Conservation (phyloP, 2,329 filamentous ascomycete genomes). For the Ophiostoma himal-ulmi region DNA sequence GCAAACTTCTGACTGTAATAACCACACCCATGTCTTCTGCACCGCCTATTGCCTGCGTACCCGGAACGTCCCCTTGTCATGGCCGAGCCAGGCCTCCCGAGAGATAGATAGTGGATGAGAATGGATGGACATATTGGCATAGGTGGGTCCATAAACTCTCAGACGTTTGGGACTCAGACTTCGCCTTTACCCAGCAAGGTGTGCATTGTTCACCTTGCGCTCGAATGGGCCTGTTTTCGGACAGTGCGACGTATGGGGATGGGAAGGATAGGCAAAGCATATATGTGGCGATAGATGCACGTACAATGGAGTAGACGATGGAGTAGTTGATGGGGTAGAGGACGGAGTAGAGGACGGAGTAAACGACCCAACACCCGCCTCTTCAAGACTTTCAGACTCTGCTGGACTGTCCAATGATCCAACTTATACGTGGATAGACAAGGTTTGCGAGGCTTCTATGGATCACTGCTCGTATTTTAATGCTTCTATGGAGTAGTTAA, state of each 20-base stretch:
- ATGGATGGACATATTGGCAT: not conserved
- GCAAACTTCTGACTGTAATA: not conserved
- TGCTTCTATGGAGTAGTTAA: not conserved
- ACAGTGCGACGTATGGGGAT: not conserved
- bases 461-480: not conserved
- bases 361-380: not conserved
- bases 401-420: not conserved
- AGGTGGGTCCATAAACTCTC: not conserved
- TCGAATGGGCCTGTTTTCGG: slow-evolving; percentile 8
- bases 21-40: not conserved
- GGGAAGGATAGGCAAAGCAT: not conserved
- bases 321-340: not conserved
- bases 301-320: not conserved
- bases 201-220: slow-evolving; percentile 2
- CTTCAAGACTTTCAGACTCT: not conserved
- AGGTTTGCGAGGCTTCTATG: not conserved
- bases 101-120: not conserved
- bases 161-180: not conserved
- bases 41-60: not conserved
- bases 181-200: not conserved
- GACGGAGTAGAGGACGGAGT: not conserved
- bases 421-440: not conserved
- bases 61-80: slow-evolving; percentile 3
- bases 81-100: slow-evolving; percentile 6
- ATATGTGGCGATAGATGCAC: not conserved